Evolutionary conservation across 805 yeast species (phyloP).

Genomic region (Sugiyamaella marilandica): DNA sequence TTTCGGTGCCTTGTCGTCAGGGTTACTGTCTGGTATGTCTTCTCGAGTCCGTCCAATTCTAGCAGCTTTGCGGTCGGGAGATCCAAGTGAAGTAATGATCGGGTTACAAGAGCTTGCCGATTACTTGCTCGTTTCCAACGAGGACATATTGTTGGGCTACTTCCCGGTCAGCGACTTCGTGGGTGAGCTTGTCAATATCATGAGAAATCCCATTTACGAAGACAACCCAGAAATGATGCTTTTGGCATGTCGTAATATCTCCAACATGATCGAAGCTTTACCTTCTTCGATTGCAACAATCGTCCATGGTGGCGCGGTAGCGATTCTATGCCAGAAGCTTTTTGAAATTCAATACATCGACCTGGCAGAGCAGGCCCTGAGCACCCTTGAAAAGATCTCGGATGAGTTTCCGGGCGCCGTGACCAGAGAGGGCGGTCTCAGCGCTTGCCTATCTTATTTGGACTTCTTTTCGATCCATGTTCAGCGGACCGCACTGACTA

Average conservation of each 20-base stretch:
- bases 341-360: slow-evolving; percentile 79
- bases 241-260: slow-evolving; percentile 77
- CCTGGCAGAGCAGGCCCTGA: slow-evolving; percentile 85
- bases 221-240: slow-evolving; percentile 77
- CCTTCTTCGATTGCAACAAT: slow-evolving; percentile 59
- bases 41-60: slow-evolving; percentile 23
- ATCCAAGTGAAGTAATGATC: slow-evolving; percentile 28
- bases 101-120: slow-evolving; percentile 34
- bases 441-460: slow-evolving; percentile 62
- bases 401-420: slow-evolving; percentile 30
- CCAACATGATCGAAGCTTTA: slow-evolving; percentile 72
- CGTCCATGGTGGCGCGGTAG: slow-evolving; percentile 60
- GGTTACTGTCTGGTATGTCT: slow-evolving; percentile 26
- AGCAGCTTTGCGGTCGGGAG: slow-evolving; percentile 24
- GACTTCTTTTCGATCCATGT: slow-evolving; percentile 89
- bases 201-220: slow-evolving; percentile 52
- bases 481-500: slow-evolving; percentile 72
- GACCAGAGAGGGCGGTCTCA: slow-evolving; percentile 55
- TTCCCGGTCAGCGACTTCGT: slow-evolving; percentile 59
- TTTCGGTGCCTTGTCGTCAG: slow-evolving; percentile 23
- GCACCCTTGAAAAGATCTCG: slow-evolving; percentile 37
- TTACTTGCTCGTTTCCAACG: slow-evolving; percentile 31
- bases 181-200: slow-evolving; percentile 49
- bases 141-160: slow-evolving; percentile 25
- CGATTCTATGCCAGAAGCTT: slow-evolving; percentile 59